These are phyloP conservation scores for Tolypocladium album DNA, from an alignment of 2,329 filamentous ascomycete genomes.

Conservation along the genomic window DNA sequence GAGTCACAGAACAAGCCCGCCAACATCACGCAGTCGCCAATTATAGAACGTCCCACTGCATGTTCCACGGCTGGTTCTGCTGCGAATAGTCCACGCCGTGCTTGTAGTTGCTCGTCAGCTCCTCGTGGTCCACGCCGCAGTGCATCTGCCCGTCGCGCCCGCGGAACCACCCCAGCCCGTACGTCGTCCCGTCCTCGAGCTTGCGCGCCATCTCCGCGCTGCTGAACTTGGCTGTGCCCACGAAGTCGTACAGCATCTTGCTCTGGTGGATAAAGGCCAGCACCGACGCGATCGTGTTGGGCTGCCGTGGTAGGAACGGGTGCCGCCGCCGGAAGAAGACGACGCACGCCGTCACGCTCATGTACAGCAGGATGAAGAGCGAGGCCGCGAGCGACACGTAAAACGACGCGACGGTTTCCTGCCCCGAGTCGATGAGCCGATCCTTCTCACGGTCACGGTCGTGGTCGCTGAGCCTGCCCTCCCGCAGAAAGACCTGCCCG, in stretches of 20 bases:
- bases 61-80: constrained; percentile 42
- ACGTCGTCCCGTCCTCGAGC: constrained; percentile 51
- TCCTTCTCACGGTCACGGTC: constrained; percentile 3
- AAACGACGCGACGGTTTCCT: constrained; percentile 54
- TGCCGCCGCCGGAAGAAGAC: constrained; percentile 54
- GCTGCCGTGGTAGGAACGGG: constrained; percentile 66
- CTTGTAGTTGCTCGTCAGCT: constrained; percentile 53
- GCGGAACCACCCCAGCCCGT: constrained; percentile 67
- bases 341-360: constrained; percentile 45
- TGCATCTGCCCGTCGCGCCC: constrained; percentile 64
- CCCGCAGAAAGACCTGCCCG: constrained; percentile 45
- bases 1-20: too few relatives aligned
- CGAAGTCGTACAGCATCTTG: constrained; percentile 69
- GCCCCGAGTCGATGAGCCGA: constrained; percentile 35
- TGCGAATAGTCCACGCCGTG: constrained; percentile 44
- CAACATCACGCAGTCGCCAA: not conserved
- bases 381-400: constrained; percentile 53
- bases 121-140: constrained; percentile 70
- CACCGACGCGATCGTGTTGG: constrained; percentile 66
- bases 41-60: constrained; percentile 26
- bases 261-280: constrained; percentile 71
- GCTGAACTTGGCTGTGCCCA: constrained; percentile 54
- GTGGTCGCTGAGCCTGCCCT: constrained; percentile 3
- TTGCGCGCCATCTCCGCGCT: constrained; percentile 49
- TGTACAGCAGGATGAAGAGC: constrained; percentile 53